A percentile compares a stretch with the other conserved stretches of the same genome.
These are phyloP conservation scores for Piloderma croceum DNA, from an alignment of 768 basidiomycete genomes.

Conservation along the genomic window DNA sequence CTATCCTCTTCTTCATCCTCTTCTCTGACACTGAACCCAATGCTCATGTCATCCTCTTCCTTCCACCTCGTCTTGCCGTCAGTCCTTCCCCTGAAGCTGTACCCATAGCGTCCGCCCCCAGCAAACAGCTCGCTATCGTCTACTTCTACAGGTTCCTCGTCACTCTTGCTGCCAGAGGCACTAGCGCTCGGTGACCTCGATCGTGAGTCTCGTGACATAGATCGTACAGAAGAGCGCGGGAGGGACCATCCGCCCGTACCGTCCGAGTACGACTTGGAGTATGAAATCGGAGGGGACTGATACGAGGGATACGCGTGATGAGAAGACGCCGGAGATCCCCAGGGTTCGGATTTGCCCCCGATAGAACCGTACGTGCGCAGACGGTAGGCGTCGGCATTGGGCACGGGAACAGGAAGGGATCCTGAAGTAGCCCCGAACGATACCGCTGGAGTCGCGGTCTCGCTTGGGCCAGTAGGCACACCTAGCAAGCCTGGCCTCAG, in stretches of 20 bases:
- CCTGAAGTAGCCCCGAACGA: conserved; percentile 8
- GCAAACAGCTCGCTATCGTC: conserved; percentile 22
- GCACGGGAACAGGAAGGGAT: conserved; percentile 33
- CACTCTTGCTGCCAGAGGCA: conserved; percentile 32
- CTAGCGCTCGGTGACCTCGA: too few relatives aligned
- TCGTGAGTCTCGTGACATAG: conserved; percentile 30
- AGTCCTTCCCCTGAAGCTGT: conserved; percentile 22
- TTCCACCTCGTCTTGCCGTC: conserved; percentile 30
- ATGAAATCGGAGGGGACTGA: conserved; percentile 16
- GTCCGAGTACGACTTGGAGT: conserved; percentile 22
- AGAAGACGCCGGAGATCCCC: conserved; percentile 31
- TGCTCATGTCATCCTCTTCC: conserved; percentile 38
- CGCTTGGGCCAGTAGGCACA: conserved; percentile 25
- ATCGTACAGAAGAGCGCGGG: conserved; percentile 48
- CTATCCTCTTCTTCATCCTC: conserved; percentile 41
- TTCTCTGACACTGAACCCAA: conserved; percentile 38
- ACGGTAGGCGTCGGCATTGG: conserved; percentile 13
- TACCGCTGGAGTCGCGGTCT: conserved; percentile 1
- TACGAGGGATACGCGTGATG: conserved; percentile 18
- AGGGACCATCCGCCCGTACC: conserved; percentile 44
- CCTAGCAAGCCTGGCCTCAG: conserved; percentile 54
- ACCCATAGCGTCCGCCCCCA: conserved; percentile 4
- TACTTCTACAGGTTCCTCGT: conserved; percentile 27
- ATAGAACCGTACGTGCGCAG: conserved; percentile 23
- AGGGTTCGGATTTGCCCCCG: conserved; percentile 27